A percentile compares a stretch with the other conserved stretches of the same genome.
phyloP scores from a whole-genome alignment of 257 asterid species.

The Solanum virginianum region DNA sequence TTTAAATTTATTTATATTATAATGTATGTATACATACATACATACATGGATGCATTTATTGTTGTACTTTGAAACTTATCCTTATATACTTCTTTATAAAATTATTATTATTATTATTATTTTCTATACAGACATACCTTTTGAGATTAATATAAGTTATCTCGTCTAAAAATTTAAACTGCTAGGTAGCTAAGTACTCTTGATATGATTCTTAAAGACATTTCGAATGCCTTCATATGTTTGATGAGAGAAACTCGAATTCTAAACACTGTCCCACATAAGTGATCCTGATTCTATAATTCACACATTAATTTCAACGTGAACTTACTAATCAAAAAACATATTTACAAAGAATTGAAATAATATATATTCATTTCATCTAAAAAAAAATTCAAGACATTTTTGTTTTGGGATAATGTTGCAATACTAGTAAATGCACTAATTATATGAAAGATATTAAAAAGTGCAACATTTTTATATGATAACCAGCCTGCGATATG shows the following conservation, averaged over 20 bases:
- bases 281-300: background rate
- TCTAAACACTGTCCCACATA: background rate
- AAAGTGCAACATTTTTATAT: background rate
- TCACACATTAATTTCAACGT: background rate
- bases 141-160: background rate
- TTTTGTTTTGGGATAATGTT: background rate
- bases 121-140: fast-evolving
- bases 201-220: background rate
- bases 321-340: background rate
- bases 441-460: background rate
- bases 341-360: background rate
- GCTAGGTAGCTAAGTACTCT: background rate
- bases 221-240: background rate
- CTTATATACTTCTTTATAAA: background rate
- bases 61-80: background rate
- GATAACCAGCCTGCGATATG: background rate
- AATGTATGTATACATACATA: background rate
- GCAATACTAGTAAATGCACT: background rate
- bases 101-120: background rate
- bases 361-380: background rate
- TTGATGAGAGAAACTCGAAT: background rate
- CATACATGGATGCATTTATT: background rate
- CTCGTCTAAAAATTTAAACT: background rate
- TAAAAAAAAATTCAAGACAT: background rate
- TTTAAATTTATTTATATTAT: no score